phyloP scores from a whole-genome alignment of 371 early-diverging fungal species.

The Apophysomyces sp. region DNA sequence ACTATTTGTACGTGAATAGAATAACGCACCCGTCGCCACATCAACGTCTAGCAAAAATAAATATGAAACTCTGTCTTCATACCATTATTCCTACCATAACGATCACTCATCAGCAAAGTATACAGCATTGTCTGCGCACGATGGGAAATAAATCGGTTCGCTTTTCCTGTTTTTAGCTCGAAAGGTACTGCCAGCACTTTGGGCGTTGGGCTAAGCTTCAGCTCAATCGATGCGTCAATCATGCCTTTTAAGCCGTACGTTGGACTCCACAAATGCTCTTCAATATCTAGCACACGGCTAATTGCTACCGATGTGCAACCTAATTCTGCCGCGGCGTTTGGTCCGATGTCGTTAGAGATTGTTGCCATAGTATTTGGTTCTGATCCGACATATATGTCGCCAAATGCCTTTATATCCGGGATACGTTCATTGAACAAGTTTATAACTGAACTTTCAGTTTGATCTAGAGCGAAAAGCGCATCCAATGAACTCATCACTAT shows the following conservation, averaged over 20 bases:
- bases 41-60: conserved; percentile 60
- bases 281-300: conserved; percentile 78
- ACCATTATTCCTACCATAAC: conserved; percentile 60
- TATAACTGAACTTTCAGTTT: conserved; percentile 54
- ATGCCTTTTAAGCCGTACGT: conserved; percentile 92
- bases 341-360: conserved; percentile 21
- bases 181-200: conserved; percentile 66
- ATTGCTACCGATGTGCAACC: conserved; percentile 50
- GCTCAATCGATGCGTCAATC: conserved; percentile 78
- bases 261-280: conserved; percentile 92
- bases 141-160: conserved; percentile 59
- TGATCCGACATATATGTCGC: conserved; percentile 7
- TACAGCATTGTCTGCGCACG: conserved; percentile 88
- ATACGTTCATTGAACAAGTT: conserved; percentile 40
- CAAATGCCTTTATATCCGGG: conserved; percentile 21
- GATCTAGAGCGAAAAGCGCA: conserved; percentile 64
- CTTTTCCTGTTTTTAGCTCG: conserved; percentile 89
- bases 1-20: conserved; percentile 70
- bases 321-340: conserved; percentile 5
- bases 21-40: conserved; percentile 71
- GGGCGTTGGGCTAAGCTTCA: conserved; percentile 29
- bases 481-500: conserved; percentile 53
- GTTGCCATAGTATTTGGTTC: conserved; percentile 17
- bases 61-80: background rate
- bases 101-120: conserved; percentile 82